These are phyloP conservation scores for Zhuliangozyma parablackwelliae DNA, from an alignment of 1,139 yeast species.

Conservation along the genomic window DNA sequence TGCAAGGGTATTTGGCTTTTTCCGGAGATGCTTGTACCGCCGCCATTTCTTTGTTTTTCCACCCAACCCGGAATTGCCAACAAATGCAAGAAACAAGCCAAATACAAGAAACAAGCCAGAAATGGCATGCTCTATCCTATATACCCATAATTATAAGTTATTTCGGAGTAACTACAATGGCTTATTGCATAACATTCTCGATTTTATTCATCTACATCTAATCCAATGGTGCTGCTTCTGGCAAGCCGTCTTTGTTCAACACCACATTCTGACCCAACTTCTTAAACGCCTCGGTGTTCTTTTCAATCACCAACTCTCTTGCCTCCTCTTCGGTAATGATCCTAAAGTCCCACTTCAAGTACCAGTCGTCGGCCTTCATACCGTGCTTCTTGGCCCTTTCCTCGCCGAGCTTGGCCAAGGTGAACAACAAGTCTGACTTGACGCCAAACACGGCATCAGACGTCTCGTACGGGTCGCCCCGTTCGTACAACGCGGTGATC, in stretches of 20 bases:
- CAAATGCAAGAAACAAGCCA: too few relatives aligned
- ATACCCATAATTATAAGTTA: too few relatives aligned
- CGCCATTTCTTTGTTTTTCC: too few relatives aligned
- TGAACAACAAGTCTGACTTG: constrained; percentile 16
- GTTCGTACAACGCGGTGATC: constrained; percentile 26
- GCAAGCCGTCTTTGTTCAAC: constrained; percentile 16
- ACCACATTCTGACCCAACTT: constrained; percentile 8
- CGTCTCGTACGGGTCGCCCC: constrained; percentile 26
- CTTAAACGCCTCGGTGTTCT: constrained; percentile 15
- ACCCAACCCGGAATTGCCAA: too few relatives aligned
- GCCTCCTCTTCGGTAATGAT: constrained; percentile 18
- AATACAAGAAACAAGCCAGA: too few relatives aligned
- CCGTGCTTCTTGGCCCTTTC: constrained; percentile 16
- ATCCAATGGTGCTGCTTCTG: constrained; percentile 12
- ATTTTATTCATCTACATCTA: too few relatives aligned
- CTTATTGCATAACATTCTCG: too few relatives aligned
- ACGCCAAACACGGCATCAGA: constrained; percentile 30
- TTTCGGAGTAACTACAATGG: too few relatives aligned
- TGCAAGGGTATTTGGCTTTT: too few relatives aligned
- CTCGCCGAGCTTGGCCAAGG: constrained; percentile 16
- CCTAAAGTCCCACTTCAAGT: constrained; percentile 20
- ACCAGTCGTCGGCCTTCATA: constrained; percentile 21
- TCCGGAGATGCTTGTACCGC: too few relatives aligned
- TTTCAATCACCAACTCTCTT: constrained; percentile 10
- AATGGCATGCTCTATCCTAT: too few relatives aligned